These are phyloP conservation scores for Dioscorea cayenensis DNA, from an alignment of 116 monocot species.

Conservation along the genomic window DNA sequence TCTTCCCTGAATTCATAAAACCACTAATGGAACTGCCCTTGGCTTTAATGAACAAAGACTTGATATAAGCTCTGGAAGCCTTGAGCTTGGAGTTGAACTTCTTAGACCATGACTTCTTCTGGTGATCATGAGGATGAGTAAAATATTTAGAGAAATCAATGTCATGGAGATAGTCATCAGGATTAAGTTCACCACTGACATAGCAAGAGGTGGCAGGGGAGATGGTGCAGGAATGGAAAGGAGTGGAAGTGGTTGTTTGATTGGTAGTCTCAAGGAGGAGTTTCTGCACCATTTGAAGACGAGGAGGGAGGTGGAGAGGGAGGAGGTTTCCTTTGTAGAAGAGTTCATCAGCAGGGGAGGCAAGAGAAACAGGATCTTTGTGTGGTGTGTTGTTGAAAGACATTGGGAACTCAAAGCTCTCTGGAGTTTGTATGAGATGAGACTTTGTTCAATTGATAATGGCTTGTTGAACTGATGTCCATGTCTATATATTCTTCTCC, in stretches of 20 bases:
- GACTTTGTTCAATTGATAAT: constrained; percentile 13
- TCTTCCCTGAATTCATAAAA: constrained; percentile 17
- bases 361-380: constrained; percentile 24
- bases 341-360: constrained; percentile 93
- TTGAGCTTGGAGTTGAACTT: constrained; percentile 63
- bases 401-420: constrained; percentile 88
- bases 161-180: constrained; percentile 32
- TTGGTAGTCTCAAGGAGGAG: constrained; percentile 31
- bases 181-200: constrained; percentile 53
- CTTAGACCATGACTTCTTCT: constrained; percentile 47
- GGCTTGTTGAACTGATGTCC: constrained; percentile 47
- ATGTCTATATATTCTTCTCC: constrained; percentile 93
- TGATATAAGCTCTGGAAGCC: constrained; percentile 66
- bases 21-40: constrained; percentile 15
- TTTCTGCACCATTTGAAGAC: constrained; percentile 49
- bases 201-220: constrained; percentile 49
- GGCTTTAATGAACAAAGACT: constrained; percentile 47
- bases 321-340: constrained; percentile 89
- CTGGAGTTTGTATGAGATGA: constrained; percentile 28
- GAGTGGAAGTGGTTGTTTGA: constrained; percentile 15
- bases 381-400: constrained; percentile 13
- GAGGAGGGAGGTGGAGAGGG: constrained; percentile 71
- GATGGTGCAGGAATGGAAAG: constrained; percentile 46
- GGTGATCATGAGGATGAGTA: constrained; percentile 6
- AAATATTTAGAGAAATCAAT: constrained; percentile 4